Percentiles rank a stretch among this genome's conserved stretches.
These are phyloP conservation scores for Stagonosporopsis rhizophila DNA, from an alignment of 2,329 filamentous ascomycete genomes.

Conservation along the genomic window DNA sequence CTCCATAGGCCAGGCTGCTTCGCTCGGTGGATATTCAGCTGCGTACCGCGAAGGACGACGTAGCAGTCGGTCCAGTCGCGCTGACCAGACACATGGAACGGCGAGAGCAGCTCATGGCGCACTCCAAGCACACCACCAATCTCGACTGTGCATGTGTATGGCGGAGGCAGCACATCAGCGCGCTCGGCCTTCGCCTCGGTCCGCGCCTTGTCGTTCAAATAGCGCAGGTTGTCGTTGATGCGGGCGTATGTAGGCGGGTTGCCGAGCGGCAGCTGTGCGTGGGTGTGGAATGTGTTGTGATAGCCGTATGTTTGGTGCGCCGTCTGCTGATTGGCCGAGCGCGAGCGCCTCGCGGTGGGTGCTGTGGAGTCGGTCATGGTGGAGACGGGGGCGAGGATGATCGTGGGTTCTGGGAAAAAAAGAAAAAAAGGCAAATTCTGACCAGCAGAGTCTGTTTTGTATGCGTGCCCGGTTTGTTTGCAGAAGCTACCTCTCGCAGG, in stretches of 20 bases:
- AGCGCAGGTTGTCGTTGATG: conserved; percentile 34
- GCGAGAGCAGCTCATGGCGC: conserved; percentile 72
- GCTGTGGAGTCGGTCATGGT: conserved; percentile 14
- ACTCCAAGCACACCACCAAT: conserved; percentile 52
- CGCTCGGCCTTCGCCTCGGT: conserved; percentile 27
- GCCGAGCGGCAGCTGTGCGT: conserved; percentile 37
- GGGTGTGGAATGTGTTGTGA: conserved; percentile 53
- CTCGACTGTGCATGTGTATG: conserved; percentile 48
- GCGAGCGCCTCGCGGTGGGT: conserved; percentile 19
- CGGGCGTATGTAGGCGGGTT: conserved; percentile 44
- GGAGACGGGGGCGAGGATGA: conserved; percentile 3
- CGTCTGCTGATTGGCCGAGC: conserved; percentile 29
- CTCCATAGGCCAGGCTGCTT: conserved; percentile 60
- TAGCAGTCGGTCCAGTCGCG: conserved; percentile 70
- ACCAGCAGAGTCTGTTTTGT: conserved; percentile 14
- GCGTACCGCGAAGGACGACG: conserved; percentile 71
- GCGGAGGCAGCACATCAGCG: conserved; percentile 35
- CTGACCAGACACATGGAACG: conserved; percentile 67
- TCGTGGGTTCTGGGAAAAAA: neutral
- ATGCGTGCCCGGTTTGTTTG: conserved; percentile 18
- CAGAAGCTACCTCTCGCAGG: conserved; percentile 13
- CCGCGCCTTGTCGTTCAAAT: conserved; percentile 32
- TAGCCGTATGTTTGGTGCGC: conserved; percentile 48
- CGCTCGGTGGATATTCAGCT: conserved; percentile 69
- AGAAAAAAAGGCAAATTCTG: conserved; percentile 4